Base-by-base conservation (phyloP, 176 grass and related monocot species). In the Avena sativa region DNA sequence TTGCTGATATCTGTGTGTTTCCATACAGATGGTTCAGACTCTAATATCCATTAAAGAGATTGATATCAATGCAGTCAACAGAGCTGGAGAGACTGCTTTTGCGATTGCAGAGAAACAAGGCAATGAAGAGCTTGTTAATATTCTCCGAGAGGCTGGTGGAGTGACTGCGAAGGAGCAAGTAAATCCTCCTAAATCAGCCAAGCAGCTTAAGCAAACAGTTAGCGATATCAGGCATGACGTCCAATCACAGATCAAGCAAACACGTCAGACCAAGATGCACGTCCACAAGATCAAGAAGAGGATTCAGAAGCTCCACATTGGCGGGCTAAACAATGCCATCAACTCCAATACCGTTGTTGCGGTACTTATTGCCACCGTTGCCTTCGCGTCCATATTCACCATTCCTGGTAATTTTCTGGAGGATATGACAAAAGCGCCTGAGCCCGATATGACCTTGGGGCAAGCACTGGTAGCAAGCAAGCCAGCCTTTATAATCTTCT, bases 141-240 rank as follows among this genome's bases (percentile, higher is more conserved):
- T 98, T 17, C 88, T 98, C 77, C 89, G 86, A 61, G 96, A 88
- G 14, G 70, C 73, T 63, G 93, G 93, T 53, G 93, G 88, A 13
- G 86, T 89, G 63, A 90, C 64, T 69, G 89, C 89, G 79, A 93
- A 92, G 73, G 91, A 92, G 87, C 85, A 87, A 94, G 50, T 77
- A 71, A 95, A 93, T 82, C 93, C 93, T 71, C 86, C 93, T 12
- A 94, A 89, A 79, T 74, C 96, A 69, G 86, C 88, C 84, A 98
- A 95, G 70, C 96, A 98, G n/a, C 92, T 98, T 59, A 98, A 98
- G 82, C 84, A 98, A 84, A 98, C 96, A 36, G 96, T 98, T 16
- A 98, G 96, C 0, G 96, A 98, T 67, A 98, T 98, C 74, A 98
- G 85, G 74, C 96, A 98, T 53, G 96, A 88, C 0, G 93, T 98